Conservation (phyloP, 2,329 filamentous ascomycete genomes). For the Aspergillus sp. region DNA sequence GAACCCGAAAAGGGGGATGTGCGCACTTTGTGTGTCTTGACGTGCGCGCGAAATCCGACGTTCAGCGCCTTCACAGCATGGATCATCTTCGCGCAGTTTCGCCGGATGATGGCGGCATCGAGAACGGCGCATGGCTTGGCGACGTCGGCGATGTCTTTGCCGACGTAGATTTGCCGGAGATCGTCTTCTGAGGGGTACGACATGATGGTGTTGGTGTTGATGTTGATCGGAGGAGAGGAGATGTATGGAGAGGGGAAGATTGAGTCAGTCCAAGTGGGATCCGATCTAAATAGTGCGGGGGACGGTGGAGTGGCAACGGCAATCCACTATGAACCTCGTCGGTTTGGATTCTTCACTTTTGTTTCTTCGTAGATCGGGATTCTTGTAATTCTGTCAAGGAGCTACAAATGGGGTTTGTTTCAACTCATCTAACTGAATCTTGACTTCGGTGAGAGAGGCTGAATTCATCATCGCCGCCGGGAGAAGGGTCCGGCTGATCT, state of each 20-base stretch:
- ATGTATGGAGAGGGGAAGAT: not conserved
- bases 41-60: conserved; percentile 71
- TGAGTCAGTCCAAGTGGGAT: too few relatives aligned
- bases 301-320: not conserved
- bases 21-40: conserved; percentile 79
- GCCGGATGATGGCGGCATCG: conserved; percentile 63
- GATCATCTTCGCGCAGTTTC: conserved; percentile 72
- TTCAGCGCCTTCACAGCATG: conserved; percentile 58
- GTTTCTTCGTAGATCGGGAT: too few relatives aligned
- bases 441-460: not conserved
- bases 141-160: conserved; percentile 60
- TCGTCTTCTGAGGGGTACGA: not conserved
- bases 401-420: too few relatives aligned
- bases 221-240: not conserved
- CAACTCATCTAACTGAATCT: not conserved
- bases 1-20: not conserved
- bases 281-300: not conserved
- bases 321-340: not conserved
- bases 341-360: too few relatives aligned
- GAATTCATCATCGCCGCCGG: not conserved
- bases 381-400: too few relatives aligned
- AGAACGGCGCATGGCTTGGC: conserved; percentile 67
- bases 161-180: conserved; percentile 49
- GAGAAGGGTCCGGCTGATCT: not conserved
- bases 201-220: not conserved